Evolutionary conservation across 1,284 basidiomycete species (phyloP).

Genomic region (Ustilago hordei): DNA sequence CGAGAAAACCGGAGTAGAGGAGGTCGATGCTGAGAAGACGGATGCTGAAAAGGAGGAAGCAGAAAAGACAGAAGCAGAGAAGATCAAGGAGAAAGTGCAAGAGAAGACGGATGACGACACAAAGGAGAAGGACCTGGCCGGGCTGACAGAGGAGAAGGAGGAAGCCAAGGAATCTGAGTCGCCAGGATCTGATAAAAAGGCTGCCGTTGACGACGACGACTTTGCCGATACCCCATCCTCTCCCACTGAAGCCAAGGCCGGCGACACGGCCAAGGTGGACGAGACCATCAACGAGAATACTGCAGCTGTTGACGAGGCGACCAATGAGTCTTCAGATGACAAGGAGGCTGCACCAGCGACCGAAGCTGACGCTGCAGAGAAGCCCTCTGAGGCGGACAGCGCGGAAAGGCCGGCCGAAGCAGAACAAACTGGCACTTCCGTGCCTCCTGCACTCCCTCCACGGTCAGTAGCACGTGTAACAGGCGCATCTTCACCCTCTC

Average conservation of each 20-base stretch:
- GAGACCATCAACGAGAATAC: background rate
- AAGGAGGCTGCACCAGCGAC: background rate
- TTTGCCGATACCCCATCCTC: conserved; percentile 48
- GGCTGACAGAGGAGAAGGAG: conserved; percentile 8
- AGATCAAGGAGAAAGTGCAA: conserved; percentile 39
- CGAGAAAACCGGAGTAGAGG: background rate
- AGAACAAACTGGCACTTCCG: conserved; percentile 4
- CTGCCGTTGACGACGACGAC: conserved; percentile 32
- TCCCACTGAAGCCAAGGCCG: conserved; percentile 24
- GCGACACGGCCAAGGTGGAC: conserved; percentile 4
- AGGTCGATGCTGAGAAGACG: background rate
- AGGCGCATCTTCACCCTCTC: conserved; percentile 18
- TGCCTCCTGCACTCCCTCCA: conserved; percentile 28
- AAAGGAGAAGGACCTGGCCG: background rate
- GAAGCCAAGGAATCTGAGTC: background rate
- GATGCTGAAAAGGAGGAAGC: conserved; percentile 11
- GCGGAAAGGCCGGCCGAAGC: conserved; percentile 15
- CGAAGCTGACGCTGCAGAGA: background rate
- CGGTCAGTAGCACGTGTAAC: conserved; percentile 32
- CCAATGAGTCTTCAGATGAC: background rate
- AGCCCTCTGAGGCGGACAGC: background rate
- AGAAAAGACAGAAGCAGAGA: conserved; percentile 35
- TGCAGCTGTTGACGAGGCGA: conserved; percentile 5
- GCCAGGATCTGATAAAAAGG: conserved; percentile 21
- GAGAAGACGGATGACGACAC: conserved; percentile 17